These are phyloP conservation scores for Aquilaria sinensis DNA, from an alignment of 345 rosid genomes.

Conservation along the genomic window DNA sequence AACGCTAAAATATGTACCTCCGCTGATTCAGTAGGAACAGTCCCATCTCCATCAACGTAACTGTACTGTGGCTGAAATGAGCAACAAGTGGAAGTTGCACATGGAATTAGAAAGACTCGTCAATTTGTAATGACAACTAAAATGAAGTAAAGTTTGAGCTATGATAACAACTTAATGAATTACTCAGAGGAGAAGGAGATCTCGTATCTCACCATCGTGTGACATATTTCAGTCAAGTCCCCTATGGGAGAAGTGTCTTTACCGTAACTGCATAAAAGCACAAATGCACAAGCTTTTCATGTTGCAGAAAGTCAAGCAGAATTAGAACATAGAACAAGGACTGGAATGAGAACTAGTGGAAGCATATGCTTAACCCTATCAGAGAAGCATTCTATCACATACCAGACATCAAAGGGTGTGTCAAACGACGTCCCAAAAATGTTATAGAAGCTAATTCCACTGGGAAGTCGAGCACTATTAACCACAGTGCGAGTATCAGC, in stretches of 20 bases:
- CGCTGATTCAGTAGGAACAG: constrained; percentile 88
- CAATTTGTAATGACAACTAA: not conserved
- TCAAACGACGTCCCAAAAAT: constrained; percentile 71
- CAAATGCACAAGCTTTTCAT: constrained; percentile 3
- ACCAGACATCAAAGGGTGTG: constrained; percentile 87
- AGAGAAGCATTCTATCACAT: constrained; percentile 15
- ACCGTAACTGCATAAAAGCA: constrained; percentile 59
- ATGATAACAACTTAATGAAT: not conserved
- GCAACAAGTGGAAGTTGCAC: not conserved
- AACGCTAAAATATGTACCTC: constrained; percentile 32
- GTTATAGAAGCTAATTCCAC: constrained; percentile 69
- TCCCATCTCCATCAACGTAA: constrained; percentile 90
- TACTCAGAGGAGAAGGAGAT: not conserved
- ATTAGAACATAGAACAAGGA: too few species aligned
- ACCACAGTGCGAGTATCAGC: constrained; percentile 57
- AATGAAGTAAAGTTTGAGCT: not conserved
- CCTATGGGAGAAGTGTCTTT: constrained; percentile 60
- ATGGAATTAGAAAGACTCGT: too few species aligned
- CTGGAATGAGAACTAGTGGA: too few species aligned
- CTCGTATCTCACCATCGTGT: constrained; percentile 49
- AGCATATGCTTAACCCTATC: not conserved
- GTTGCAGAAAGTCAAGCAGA: constrained; percentile 1
- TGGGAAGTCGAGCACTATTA: constrained; percentile 52
- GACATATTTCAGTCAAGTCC: constrained; percentile 82
- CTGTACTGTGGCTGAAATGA: constrained; percentile 63